Conservation (phyloP, 495 filamentous ascomycete species). For the Penicillium samsonianum region DNA sequence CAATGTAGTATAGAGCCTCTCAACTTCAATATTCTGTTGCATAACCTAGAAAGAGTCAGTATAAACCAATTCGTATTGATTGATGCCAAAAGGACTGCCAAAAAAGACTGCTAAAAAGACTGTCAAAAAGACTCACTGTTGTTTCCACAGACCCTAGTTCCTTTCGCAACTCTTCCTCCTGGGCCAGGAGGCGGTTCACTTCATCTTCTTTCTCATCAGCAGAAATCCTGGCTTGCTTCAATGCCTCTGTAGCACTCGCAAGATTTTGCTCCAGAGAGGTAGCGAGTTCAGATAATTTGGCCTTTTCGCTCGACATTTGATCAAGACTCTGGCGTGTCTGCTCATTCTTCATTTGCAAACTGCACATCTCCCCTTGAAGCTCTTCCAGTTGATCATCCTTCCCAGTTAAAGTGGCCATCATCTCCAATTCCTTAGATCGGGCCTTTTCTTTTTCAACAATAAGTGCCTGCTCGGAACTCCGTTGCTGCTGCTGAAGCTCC, state of each 20-base stretch:
- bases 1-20: constrained; percentile 25
- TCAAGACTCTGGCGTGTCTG: constrained; percentile 22
- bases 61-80: neutral
- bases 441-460: constrained; percentile 31
- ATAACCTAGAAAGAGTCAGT: constrained; percentile 26
- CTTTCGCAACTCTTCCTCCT: constrained; percentile 22
- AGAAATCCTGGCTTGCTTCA: constrained; percentile 22
- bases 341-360: constrained; percentile 24
- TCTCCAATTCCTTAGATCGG: constrained; percentile 43
- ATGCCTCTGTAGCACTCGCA: constrained; percentile 7
- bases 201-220: constrained; percentile 31
- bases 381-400: constrained; percentile 50
- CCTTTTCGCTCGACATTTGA: constrained; percentile 22
- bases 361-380: constrained; percentile 29
- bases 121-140: constrained; percentile 27
- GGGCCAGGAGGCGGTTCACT: constrained; percentile 24
- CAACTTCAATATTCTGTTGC: constrained; percentile 23
- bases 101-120: too few relatives aligned
- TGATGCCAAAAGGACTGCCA: neutral
- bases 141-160: constrained; percentile 26
- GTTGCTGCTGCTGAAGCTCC: constrained; percentile 33
- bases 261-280: constrained; percentile 26
- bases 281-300: constrained; percentile 13
- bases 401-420: constrained; percentile 46
- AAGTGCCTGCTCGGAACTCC: constrained; percentile 24